phyloP scores from a whole-genome alignment of 2,329 filamentous ascomycete genomes.

The Colletotrichum sp. region DNA sequence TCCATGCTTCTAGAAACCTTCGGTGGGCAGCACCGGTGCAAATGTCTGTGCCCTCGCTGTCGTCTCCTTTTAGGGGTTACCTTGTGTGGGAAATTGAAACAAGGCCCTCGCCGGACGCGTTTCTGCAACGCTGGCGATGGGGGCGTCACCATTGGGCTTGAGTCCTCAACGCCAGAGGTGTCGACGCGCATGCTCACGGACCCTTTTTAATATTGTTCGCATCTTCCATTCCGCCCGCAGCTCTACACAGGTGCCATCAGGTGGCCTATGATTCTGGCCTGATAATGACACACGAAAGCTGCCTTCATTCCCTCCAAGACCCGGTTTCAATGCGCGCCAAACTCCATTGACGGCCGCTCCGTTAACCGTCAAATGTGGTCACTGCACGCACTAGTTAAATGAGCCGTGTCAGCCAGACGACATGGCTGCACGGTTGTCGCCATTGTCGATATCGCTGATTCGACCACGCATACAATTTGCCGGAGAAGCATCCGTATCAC shows the following conservation, averaged over 20 bases:
- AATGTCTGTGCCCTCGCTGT: constrained; percentile 21
- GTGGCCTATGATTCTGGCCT: constrained; percentile 6
- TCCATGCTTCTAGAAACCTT: constrained; percentile 22
- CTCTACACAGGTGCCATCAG: constrained; percentile 1
- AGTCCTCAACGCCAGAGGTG: not conserved
- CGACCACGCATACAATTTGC: not conserved
- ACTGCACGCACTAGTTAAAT: constrained; percentile 14
- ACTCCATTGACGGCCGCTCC: constrained; percentile 10
- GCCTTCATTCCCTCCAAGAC: not conserved
- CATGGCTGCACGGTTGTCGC: not conserved
- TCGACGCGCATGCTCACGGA: constrained; percentile 1
- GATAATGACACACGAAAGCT: constrained; percentile 10
- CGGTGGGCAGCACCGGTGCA: not conserved
- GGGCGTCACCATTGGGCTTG: not conserved
- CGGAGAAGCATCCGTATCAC: not conserved
- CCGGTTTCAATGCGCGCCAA: constrained; percentile 13
- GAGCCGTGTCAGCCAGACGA: constrained; percentile 7
- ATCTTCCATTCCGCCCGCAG: not conserved
- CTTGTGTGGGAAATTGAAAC: constrained; percentile 20
- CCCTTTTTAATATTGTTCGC: not conserved
- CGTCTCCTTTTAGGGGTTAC: constrained; percentile 12
- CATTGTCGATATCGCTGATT: not conserved
- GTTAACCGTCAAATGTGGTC: not conserved
- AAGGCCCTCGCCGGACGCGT: constrained; percentile 7
- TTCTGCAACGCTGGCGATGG: constrained; percentile 16